Percentiles rank a stretch among this genome's conserved stretches.
Evolutionary conservation across 2,329 filamentous ascomycete species (phyloP).

Genomic region (Xylariales sp.): DNA sequence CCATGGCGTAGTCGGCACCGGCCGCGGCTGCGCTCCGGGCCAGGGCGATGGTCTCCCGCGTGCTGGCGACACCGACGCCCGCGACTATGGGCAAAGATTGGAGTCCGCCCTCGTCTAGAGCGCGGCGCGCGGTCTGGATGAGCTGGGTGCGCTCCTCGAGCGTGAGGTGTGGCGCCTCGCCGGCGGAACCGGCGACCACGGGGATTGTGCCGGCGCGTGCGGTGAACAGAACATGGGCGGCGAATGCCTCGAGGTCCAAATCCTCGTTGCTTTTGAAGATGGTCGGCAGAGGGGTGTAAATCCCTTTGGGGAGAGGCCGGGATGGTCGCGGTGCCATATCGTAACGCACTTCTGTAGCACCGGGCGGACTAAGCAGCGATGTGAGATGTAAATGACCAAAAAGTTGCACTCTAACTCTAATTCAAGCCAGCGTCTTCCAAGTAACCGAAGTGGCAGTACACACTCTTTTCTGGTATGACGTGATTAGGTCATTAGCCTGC

Average conservation of each 20-base stretch:
- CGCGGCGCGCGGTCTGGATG: slow-evolving; percentile 54
- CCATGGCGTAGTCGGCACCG: slow-evolving; percentile 57
- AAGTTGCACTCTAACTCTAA: too few relatives aligned
- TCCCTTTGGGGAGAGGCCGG: slow-evolving; percentile 27
- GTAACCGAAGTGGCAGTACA: too few relatives aligned
- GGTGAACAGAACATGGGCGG: slow-evolving; percentile 34
- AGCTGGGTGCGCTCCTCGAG: slow-evolving; percentile 59
- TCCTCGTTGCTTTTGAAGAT: slow-evolving; percentile 48
- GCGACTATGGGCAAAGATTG: slow-evolving; percentile 56
- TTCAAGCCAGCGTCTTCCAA: too few relatives aligned
- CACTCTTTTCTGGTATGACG: too few relatives aligned
- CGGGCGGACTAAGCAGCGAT: too few relatives aligned
- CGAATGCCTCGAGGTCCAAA: slow-evolving; percentile 40
- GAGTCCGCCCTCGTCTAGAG: slow-evolving; percentile 54
- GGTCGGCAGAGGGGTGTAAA: slow-evolving; percentile 51
- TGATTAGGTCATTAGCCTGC: too few relatives aligned
- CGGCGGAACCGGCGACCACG: slow-evolving; percentile 68
- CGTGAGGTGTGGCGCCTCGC: slow-evolving; percentile 67
- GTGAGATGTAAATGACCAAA: too few relatives aligned
- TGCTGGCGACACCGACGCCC: slow-evolving; percentile 59
- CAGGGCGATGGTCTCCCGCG: slow-evolving; percentile 55
- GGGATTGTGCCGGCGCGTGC: slow-evolving; percentile 29
- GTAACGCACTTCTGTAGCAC: too few relatives aligned
- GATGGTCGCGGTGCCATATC: too few relatives aligned
- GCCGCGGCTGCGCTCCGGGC: slow-evolving; percentile 53